Percentiles rank a stretch among this genome's conserved stretches.
These are phyloP conservation scores for Sequoia sempervirens DNA, from an alignment of 75 land plant species.

Conservation along the genomic window DNA sequence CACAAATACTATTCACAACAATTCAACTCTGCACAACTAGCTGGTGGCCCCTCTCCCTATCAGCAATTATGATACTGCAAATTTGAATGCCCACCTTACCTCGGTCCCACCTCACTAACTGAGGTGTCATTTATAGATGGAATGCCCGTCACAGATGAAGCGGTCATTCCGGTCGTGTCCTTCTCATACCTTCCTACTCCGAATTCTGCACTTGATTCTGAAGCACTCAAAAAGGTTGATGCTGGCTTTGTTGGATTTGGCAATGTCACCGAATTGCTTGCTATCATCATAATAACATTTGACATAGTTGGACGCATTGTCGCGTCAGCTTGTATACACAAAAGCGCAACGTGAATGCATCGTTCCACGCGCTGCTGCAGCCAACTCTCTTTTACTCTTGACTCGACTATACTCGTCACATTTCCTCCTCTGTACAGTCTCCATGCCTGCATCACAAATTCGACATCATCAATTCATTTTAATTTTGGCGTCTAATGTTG, in stretches of 20 bases:
- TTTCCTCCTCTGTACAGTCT: not conserved
- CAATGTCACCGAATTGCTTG: slow-evolving; percentile 13
- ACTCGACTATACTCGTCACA: not conserved
- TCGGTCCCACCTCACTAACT: not conserved
- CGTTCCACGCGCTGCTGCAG: slow-evolving; percentile 8
- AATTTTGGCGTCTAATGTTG: not conserved
- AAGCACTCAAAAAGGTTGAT: no score
- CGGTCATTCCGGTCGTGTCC: no score
- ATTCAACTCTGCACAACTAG: no score
- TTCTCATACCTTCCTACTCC: not conserved
- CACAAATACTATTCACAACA: no score
- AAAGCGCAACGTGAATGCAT: slow-evolving; percentile 33
- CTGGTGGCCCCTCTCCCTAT: no score
- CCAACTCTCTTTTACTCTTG: not conserved
- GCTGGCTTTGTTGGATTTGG: not conserved
- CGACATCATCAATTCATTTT: no score
- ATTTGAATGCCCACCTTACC: not conserved
- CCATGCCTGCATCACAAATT: not conserved
- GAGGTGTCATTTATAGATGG: not conserved
- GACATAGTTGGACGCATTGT: slow-evolving; percentile 31
- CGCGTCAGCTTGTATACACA: slow-evolving; percentile 41
- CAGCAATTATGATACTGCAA: no score
- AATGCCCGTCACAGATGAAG: not conserved
- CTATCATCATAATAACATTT: slow-evolving; percentile 25
- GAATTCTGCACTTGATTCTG: no score